A percentile compares a stretch with the other conserved stretches of the same genome.
Evolutionary conservation across 768 basidiomycete genomes (phyloP).

Genomic region (Boletus huronensis): DNA sequence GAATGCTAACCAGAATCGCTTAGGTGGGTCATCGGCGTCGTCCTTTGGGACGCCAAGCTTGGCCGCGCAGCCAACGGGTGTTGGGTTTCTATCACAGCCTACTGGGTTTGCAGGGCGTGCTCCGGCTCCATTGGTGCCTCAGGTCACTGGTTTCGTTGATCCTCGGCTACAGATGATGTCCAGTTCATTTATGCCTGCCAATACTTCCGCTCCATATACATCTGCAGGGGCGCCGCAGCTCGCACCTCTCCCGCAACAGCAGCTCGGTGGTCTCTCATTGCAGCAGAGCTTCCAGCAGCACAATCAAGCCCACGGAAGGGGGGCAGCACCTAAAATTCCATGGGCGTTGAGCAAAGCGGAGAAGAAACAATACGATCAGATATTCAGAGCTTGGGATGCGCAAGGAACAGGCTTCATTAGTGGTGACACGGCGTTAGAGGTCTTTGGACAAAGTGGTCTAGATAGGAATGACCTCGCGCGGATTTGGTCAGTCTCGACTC

Average conservation of each 20-base stretch:
- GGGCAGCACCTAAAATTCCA: slow-evolving; percentile 62
- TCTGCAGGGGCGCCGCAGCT: slow-evolving; percentile 65
- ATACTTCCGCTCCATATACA: slow-evolving; percentile 54
- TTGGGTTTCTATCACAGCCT: slow-evolving; percentile 26
- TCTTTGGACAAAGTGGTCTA: slow-evolving; percentile 91
- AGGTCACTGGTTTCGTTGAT: slow-evolving; percentile 78
- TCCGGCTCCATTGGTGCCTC: slow-evolving; percentile 54
- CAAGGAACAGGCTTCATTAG: slow-evolving; percentile 78
- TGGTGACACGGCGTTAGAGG: slow-evolving; percentile 81
- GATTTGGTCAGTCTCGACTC: slow-evolving; percentile 69
- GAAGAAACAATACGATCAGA: slow-evolving; percentile 94
- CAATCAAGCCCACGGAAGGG: slow-evolving; percentile 69
- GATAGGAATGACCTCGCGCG: slow-evolving; percentile 86
- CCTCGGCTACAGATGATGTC: slow-evolving; percentile 87
- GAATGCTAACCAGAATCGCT: slow-evolving; percentile 49
- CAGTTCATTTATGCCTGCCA: slow-evolving; percentile 87
- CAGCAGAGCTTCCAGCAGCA: slow-evolving; percentile 88
- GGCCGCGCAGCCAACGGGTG: slow-evolving; percentile 20
- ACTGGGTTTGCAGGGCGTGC: slow-evolving; percentile 50
- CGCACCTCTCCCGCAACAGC: slow-evolving; percentile 50
- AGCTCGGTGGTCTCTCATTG: slow-evolving; percentile 51
- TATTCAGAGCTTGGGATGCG: slow-evolving; percentile 96
- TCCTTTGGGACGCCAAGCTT: slow-evolving; percentile 14
- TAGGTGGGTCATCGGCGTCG: slow-evolving; percentile 31
- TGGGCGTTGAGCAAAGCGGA: slow-evolving; percentile 88